Evolutionary conservation across 2,329 filamentous ascomycete genomes (phyloP).

Genomic region (Aureobasidium sp.): DNA sequence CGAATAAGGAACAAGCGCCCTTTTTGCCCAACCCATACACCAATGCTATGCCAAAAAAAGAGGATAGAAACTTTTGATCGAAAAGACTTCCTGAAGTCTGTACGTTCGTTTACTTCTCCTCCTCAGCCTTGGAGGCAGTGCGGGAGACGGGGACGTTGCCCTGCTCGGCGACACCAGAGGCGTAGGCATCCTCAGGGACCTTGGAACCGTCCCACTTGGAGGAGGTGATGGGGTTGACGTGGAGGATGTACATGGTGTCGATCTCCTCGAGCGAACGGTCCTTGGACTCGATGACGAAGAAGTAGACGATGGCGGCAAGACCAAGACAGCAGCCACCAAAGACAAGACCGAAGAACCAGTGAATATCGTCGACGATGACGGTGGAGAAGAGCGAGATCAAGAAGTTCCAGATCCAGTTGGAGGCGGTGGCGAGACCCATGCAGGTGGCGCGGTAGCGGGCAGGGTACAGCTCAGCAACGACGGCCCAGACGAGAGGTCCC

Average conservation of each 20-base stretch:
- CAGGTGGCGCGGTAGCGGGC: constrained; percentile 35
- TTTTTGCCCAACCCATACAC: constrained; percentile 7
- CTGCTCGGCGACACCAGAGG: constrained; percentile 15
- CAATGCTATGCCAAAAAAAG: constrained; percentile 13
- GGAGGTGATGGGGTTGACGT: constrained; percentile 25
- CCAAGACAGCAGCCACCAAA: constrained; percentile 33
- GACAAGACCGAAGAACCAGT: constrained; percentile 35
- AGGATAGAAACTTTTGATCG: not conserved
- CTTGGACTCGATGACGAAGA: constrained; percentile 35
- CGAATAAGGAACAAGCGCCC: constrained; percentile 4
- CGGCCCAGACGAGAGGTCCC: constrained; percentile 31
- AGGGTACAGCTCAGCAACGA: constrained; percentile 31
- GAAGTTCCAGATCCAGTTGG: constrained; percentile 40
- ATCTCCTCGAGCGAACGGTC: constrained; percentile 31
- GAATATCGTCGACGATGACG: constrained; percentile 32
- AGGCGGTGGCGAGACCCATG: constrained; percentile 40
- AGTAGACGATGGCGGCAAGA: constrained; percentile 31
- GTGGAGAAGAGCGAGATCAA: constrained; percentile 34
- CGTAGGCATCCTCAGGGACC: constrained; percentile 21
- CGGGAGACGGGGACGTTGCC: constrained; percentile 1
- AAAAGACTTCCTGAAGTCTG: constrained; percentile 14
- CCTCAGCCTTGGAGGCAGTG: constrained; percentile 7
- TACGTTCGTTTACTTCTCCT: constrained; percentile 6
- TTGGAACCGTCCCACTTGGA: constrained; percentile 28
- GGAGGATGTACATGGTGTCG: constrained; percentile 21